Conservation (phyloP, 495 filamentous ascomycete species). For the Penicillium roqueforti region DNA sequence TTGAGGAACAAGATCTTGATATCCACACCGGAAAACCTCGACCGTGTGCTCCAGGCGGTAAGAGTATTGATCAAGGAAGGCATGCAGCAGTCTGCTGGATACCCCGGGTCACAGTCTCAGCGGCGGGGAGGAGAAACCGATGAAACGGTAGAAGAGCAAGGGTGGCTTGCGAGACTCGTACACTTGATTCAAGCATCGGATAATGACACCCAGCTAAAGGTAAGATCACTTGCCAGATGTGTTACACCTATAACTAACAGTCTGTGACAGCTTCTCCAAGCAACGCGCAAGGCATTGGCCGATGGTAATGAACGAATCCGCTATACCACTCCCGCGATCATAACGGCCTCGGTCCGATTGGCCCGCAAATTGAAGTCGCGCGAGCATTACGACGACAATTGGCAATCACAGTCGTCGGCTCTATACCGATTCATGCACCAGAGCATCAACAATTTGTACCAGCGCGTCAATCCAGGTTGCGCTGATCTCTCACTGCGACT, state of each 20-base stretch:
- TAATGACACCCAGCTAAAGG: conserved; percentile 91
- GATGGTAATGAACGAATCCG: conserved; percentile 95
- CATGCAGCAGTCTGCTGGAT: conserved; percentile 75
- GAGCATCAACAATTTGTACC: conserved; percentile 80
- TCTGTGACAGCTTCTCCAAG: conserved; percentile 68
- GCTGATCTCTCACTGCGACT: conserved; percentile 85
- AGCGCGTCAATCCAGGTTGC: conserved; percentile 72
- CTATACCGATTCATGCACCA: conserved; percentile 95
- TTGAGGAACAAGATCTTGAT: conserved; percentile 77
- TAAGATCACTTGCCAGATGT: conserved; percentile 19
- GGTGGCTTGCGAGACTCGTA: conserved; percentile 86
- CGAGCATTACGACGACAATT: conserved; percentile 94
- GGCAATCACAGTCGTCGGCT: conserved; percentile 81
- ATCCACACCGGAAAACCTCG: conserved; percentile 69
- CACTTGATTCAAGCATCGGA: conserved; percentile 78
- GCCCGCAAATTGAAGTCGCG: conserved; percentile 84
- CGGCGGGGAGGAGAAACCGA: conserved; percentile 74
- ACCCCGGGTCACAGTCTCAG: conserved; percentile 68
- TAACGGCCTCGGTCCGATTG: conserved; percentile 86
- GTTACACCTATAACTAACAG: conserved; percentile 22
- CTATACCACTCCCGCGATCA: conserved; percentile 87
- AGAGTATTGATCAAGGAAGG: conserved; percentile 92
- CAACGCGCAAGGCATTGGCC: conserved; percentile 76
- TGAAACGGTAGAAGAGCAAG: conserved; percentile 96
- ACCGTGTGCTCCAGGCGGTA: conserved; percentile 82